Conservation (phyloP, 768 basidiomycete genomes). For the Podaxis carcinomalis region DNA sequence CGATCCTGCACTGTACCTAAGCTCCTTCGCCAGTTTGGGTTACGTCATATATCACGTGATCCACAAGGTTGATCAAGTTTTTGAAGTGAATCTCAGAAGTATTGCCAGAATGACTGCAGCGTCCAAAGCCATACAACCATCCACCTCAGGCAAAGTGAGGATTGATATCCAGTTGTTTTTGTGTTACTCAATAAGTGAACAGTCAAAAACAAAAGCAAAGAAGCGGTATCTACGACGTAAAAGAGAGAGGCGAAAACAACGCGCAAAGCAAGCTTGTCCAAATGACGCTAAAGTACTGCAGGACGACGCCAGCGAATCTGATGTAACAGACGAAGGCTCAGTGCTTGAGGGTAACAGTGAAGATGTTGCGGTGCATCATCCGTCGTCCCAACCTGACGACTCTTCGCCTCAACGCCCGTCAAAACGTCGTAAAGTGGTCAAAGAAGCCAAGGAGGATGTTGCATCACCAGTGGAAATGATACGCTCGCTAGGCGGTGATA, state of each 20-base stretch:
- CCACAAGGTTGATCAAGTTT: background rate
- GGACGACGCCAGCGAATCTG: background rate
- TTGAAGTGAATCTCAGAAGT: no score
- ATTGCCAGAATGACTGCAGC: background rate
- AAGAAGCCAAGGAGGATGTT: constrained; percentile 4
- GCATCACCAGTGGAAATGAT: constrained; percentile 3
- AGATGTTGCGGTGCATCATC: background rate
- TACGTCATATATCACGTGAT: background rate
- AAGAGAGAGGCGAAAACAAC: constrained; percentile 26
- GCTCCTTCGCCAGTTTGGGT: no score
- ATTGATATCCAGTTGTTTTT: background rate
- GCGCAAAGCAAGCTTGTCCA: constrained; percentile 9
- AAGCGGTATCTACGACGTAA: constrained; percentile 26
- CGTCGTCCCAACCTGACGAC: background rate
- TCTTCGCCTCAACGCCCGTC: background rate
- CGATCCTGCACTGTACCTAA: no score
- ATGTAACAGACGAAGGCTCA: background rate
- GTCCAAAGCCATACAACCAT: background rate
- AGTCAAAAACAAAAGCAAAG: constrained; percentile 28
- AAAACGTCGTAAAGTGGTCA: constrained; percentile 10
- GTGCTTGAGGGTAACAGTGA: background rate
- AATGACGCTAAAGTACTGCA: background rate
- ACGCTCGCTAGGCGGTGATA: constrained; percentile 1
- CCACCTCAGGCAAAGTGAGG: background rate
- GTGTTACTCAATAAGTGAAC: background rate